Percentiles rank a stretch among this genome's conserved stretches.
Conservation (phyloP, 2,329 filamentous ascomycete species). For the Fusarium nanum region DNA sequence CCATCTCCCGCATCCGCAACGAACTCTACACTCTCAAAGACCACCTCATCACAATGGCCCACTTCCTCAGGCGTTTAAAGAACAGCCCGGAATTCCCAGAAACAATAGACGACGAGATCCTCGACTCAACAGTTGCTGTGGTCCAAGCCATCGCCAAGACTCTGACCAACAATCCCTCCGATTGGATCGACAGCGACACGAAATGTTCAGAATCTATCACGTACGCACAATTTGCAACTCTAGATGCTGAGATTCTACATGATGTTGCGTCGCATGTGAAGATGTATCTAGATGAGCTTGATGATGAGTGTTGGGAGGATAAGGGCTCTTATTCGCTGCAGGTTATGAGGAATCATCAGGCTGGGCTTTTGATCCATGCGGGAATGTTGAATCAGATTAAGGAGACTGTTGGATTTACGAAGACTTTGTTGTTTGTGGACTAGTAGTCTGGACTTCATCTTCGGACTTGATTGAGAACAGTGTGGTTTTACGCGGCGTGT, state of each 20-base stretch:
- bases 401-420: constrained; percentile 23
- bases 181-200: constrained; percentile 42
- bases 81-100: background rate
- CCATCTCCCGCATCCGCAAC: constrained; percentile 24
- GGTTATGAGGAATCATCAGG: constrained; percentile 35
- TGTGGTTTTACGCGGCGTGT: accelerated
- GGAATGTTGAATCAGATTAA: constrained; percentile 25
- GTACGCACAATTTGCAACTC: constrained; percentile 28
- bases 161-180: constrained; percentile 41
- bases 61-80: constrained; percentile 15
- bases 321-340: background rate
- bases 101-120: background rate
- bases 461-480: background rate
- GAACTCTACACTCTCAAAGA: constrained; percentile 42
- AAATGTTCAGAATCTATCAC: background rate
- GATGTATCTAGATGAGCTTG: constrained; percentile 26
- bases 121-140: constrained; percentile 11
- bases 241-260: constrained; percentile 35
- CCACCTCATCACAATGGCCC: constrained; percentile 2
- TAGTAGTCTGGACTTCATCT: background rate
- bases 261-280: constrained; percentile 29
- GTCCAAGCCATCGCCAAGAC: constrained; percentile 28
- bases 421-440: constrained; percentile 15
- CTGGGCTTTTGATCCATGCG: constrained; percentile 18
- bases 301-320: background rate